Percentiles rank a stretch among this genome's conserved stretches.
Conservation (phyloP, 108 stramenopile genomes). For the Pelagomonas calceolata region DNA sequence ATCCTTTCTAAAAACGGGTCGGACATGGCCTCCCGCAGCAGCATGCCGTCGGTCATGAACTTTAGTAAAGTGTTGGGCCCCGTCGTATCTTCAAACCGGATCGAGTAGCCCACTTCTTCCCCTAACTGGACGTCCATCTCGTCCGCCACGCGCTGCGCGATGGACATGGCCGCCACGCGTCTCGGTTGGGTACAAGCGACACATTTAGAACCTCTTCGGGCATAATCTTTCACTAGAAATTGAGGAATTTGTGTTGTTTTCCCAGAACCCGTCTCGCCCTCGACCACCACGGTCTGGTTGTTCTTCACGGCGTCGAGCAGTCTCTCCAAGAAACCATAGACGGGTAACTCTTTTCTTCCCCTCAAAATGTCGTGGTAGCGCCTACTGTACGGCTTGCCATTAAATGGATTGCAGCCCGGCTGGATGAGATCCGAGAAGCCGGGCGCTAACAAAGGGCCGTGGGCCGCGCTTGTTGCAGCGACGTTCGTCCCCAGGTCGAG, state of each 20-base stretch:
- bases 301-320: slow-evolving; percentile 68
- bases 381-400: slow-evolving; percentile 52
- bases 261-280: slow-evolving; percentile 94
- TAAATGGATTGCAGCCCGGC: slow-evolving; percentile 92
- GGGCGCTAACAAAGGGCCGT: too few species aligned
- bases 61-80: slow-evolving; percentile 65
- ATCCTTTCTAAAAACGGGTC: slow-evolving; percentile 82
- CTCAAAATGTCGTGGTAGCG: slow-evolving; percentile 53
- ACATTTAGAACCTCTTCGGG: slow-evolving; percentile 41
- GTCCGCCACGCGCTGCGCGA: slow-evolving; percentile 91
- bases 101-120: slow-evolving; percentile 90
- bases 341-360: slow-evolving; percentile 77
- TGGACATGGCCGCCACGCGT: slow-evolving; percentile 92
- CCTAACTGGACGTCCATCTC: slow-evolving; percentile 98
- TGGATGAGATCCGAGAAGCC: too few species aligned
- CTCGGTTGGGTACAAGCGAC: slow-evolving; percentile 99
- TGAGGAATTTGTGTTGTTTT: slow-evolving; percentile 86
- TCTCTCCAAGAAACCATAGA: slow-evolving; percentile 83
- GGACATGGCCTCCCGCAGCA: slow-evolving; percentile 87
- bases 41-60: slow-evolving; percentile 89
- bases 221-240: slow-evolving; percentile 73
- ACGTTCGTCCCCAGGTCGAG: background rate
- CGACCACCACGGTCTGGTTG: slow-evolving; percentile 77
- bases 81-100: slow-evolving; percentile 92
- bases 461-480: too few species aligned